Evolutionary conservation across 306 rosid species (phyloP).

Genomic region (Vigna radiata): DNA sequence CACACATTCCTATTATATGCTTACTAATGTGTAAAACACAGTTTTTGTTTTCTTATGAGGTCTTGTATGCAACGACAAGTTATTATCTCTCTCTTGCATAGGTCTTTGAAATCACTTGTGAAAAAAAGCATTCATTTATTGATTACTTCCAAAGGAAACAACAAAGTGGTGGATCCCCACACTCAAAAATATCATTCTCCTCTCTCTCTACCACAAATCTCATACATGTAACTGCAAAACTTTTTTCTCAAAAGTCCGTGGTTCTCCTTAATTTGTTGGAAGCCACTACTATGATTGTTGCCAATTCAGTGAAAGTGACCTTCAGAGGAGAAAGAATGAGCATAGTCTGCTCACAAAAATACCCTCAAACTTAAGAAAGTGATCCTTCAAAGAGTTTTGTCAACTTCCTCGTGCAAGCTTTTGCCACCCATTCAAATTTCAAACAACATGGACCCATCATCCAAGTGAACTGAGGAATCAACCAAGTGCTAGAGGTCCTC

Average conservation of each 20-base stretch:
- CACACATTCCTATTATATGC: too few species aligned
- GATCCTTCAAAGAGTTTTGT: not conserved
- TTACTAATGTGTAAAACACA: too few species aligned
- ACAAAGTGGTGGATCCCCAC: too few species aligned
- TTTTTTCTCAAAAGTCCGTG: not conserved
- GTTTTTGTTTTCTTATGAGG: too few species aligned
- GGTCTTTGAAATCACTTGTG: too few species aligned
- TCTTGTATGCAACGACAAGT: too few species aligned
- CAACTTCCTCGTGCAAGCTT: too few species aligned
- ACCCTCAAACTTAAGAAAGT: not conserved
- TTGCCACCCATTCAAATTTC: not conserved
- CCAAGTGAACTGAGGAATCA: not conserved
- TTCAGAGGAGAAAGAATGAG: not conserved
- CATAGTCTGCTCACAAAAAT: not conserved
- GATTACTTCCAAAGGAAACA: too few species aligned
- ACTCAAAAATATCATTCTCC: too few species aligned
- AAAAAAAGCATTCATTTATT: too few species aligned
- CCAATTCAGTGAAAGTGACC: not conserved
- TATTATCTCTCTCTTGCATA: too few species aligned
- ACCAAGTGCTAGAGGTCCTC: not conserved
- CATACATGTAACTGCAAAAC: not conserved
- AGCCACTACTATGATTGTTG: not conserved
- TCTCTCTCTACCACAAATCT: too few species aligned
- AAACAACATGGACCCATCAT: not conserved
- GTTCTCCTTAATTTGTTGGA: slow-evolving; percentile 5